Evolutionary conservation across 352 stramenopile genomes (phyloP).

Genomic region (Thraustochytrium sp.): DNA sequence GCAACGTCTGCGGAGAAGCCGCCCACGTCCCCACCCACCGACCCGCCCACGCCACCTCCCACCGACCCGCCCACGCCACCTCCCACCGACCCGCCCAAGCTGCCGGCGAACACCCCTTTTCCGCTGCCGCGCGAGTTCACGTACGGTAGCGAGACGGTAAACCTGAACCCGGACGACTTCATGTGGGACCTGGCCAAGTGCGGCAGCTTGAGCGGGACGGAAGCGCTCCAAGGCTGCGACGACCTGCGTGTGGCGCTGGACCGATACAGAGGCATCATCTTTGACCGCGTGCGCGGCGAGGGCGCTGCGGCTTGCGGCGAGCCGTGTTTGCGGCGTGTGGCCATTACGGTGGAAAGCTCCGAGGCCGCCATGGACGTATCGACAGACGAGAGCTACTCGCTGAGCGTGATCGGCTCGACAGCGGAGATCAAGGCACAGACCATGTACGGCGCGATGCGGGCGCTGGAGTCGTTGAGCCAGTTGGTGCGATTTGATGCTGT

Average conservation of each 20-base stretch:
- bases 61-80: too few relatives aligned
- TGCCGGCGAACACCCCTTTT: neutral
- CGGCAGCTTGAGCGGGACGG: neutral
- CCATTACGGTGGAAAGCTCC: constrained; percentile 41
- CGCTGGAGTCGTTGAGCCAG: constrained; percentile 58
- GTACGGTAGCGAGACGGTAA: neutral
- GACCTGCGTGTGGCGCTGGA: neutral
- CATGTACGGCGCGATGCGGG: constrained; percentile 57
- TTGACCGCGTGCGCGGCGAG: neutral
- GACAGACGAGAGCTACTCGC: constrained; percentile 51
- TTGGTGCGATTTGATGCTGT: constrained; percentile 55
- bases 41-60: too few relatives aligned
- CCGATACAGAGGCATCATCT: neutral
- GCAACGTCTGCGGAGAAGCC: too few relatives aligned
- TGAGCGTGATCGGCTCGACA: constrained; percentile 34
- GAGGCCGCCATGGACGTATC: constrained; percentile 25
- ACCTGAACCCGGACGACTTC: neutral
- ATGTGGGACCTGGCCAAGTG: neutral
- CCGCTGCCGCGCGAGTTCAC: neutral
- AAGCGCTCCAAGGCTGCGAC: neutral
- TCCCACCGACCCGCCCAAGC: too few relatives aligned
- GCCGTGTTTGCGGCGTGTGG: neutral
- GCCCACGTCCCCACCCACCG: too few relatives aligned
- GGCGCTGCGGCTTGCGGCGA: neutral
- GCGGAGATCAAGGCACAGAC: constrained; percentile 51